phyloP scores from a whole-genome alignment of 2,329 filamentous ascomycete genomes.

The Hypoxylon sp. region DNA sequence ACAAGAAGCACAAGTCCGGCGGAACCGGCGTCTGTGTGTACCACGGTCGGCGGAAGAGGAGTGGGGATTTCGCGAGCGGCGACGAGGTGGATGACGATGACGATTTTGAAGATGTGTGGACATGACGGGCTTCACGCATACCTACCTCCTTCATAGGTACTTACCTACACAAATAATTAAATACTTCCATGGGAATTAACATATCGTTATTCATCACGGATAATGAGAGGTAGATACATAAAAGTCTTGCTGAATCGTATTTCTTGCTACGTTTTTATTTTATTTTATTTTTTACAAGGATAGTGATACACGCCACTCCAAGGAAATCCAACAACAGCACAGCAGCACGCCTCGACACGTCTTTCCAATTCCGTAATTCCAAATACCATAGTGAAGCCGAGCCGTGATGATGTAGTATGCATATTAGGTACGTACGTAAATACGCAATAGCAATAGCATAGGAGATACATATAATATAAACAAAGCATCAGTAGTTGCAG shows the following conservation, averaged over 20 bases:
- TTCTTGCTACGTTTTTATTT: too few species aligned
- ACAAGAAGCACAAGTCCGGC: conserved; percentile 54
- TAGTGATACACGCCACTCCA: conserved; percentile 11
- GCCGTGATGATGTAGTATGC: too few species aligned
- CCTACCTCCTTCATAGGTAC: too few species aligned
- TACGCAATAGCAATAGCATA: too few species aligned
- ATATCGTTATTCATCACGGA: not conserved
- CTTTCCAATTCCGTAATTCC: too few species aligned
- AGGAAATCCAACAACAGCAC: not conserved
- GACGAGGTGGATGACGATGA: conserved; percentile 36
- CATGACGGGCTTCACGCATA: too few species aligned
- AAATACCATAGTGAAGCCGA: too few species aligned
- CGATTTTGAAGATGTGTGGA: conserved; percentile 20
- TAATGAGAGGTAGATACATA: not conserved
- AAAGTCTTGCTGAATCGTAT: not conserved
- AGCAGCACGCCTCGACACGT: too few species aligned
- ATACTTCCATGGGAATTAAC: too few species aligned
- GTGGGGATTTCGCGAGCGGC: conserved; percentile 1
- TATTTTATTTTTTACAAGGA: conserved; percentile 11
- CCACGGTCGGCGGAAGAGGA: conserved; percentile 51
- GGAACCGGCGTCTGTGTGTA: conserved; percentile 61
- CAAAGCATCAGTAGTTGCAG: too few species aligned
- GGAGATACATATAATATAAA: conserved; percentile 1
- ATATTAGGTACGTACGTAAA: too few species aligned
- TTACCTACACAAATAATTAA: not conserved